These are phyloP conservation scores for Leishmania tropica DNA, from an alignment of 208 protist genomes.

Conservation along the genomic window DNA sequence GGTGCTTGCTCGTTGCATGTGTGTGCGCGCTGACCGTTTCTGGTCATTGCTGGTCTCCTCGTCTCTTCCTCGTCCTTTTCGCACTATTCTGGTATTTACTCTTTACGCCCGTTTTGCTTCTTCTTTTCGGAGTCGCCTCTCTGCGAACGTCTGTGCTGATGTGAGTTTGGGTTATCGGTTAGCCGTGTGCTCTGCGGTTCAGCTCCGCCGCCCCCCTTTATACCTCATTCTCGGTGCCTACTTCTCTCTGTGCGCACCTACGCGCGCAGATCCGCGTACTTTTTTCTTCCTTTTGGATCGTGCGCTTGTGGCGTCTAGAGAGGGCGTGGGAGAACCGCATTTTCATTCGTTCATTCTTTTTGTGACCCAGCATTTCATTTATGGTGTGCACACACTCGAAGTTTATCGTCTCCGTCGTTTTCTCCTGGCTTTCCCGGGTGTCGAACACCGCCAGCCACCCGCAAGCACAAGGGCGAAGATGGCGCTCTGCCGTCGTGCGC, in stretches of 20 bases:
- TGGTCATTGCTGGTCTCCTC: background rate
- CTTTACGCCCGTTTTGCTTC: background rate
- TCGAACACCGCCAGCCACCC: background rate
- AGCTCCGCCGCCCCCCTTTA: background rate
- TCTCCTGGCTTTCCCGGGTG: background rate
- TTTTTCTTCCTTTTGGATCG: background rate
- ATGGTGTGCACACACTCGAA: background rate
- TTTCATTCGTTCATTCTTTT: background rate
- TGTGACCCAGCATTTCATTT: background rate
- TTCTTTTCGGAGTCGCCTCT: background rate
- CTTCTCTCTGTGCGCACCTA: background rate
- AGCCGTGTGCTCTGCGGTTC: background rate
- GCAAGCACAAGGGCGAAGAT: background rate
- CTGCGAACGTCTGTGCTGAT: background rate
- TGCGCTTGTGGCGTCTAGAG: background rate
- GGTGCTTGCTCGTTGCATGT: background rate
- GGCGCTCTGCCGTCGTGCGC: background rate
- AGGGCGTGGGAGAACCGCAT: background rate
- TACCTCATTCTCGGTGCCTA: background rate
- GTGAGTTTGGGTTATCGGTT: background rate
- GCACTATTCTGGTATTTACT: background rate
- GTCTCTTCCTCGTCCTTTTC: background rate
- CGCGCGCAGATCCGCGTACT: background rate
- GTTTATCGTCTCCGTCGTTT: background rate
- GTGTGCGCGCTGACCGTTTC: background rate